A percentile compares a stretch with the other conserved stretches of the same genome.
Evolutionary conservation across 768 basidiomycete species (phyloP).

Genomic region (Podaxis sp.): DNA sequence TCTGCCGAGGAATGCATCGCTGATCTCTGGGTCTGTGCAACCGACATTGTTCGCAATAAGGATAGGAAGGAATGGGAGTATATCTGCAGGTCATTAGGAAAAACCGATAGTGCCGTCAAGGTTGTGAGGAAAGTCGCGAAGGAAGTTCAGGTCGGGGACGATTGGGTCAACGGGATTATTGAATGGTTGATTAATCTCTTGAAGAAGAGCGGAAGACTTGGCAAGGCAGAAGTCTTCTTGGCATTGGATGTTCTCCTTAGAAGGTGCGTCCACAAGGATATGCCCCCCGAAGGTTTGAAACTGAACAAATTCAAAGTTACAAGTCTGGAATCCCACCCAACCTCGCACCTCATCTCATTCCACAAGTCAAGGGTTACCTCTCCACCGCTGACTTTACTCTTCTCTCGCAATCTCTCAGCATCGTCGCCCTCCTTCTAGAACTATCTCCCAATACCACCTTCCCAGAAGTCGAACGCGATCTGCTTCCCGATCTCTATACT

Average conservation of each 20-base stretch:
- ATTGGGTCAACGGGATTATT: conserved; percentile 79
- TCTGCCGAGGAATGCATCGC: conserved; percentile 81
- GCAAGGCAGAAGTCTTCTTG: conserved; percentile 76
- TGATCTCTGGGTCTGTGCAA: conserved; percentile 84
- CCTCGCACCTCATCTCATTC: conserved; percentile 59
- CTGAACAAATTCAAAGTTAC: conserved; percentile 24
- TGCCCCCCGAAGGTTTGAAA: background rate
- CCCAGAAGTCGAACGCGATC: conserved; percentile 70
- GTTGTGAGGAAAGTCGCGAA: conserved; percentile 83
- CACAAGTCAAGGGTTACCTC: conserved; percentile 74
- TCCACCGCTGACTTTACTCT: conserved; percentile 73
- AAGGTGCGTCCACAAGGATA: conserved; percentile 37
- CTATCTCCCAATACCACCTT: conserved; percentile 63
- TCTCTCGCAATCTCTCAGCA: conserved; percentile 65
- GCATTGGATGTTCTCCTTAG: conserved; percentile 70
- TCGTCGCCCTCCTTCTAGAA: conserved; percentile 65
- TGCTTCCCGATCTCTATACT: conserved; percentile 59
- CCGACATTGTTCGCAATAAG: conserved; percentile 61
- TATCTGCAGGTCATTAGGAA: conserved; percentile 66
- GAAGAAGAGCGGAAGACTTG: conserved; percentile 72
- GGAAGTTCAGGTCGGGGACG: conserved; percentile 63
- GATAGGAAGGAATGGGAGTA: conserved; percentile 77
- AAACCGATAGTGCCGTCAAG: conserved; percentile 70
- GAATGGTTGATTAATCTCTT: conserved; percentile 73
- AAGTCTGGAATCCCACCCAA: conserved; percentile 43